Base-by-base conservation (phyloP, 208 protist genomes). In the Leishmania tropica region DNA sequence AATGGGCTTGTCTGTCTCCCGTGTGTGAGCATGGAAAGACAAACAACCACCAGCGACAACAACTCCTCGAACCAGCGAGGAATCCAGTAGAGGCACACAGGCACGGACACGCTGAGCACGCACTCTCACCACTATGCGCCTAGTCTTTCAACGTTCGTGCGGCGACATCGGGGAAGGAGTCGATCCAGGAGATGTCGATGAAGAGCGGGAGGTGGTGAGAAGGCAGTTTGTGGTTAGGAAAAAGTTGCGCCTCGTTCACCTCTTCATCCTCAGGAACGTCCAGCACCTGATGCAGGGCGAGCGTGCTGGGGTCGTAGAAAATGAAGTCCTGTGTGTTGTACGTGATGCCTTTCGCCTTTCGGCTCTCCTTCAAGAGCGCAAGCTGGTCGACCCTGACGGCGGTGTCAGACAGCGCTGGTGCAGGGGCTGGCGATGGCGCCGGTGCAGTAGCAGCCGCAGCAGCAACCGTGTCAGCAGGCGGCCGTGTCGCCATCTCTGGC, bases 151-250 rank as follows among this genome's bases (percentile, higher is more conserved):
- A 72, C 11, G 90, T 90, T 37, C 81, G 85, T 28, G 81, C 75
- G 31, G 85, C 85, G 17, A 94, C 90, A 47, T 97, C 88, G 40
- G 94, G 94, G 76, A 86, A 90, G 3, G 83, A 75, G 70, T 97
- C 88, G 35, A 90, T 96, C 84, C 93, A 97, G n/a, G 92, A 97
- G 6, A 97, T 86, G 84, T 97, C 94, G 11, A 94, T 84, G 37
- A 94, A 31, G 7, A 97, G 88, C 2, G 93, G 94, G 8, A 97
- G 58, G 75, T 97, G 94, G 56, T 97, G 94, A 0, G 94, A 97
- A 21, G 94, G 94, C 51, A 94, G 80, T 67, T 91, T 92, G 74
- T 76, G 82, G 54, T 85, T 92, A 2, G 94, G 94, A 40, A 97
- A 86, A 1, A 95, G 84, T 83, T 95, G 87, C 62, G 86, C 78